phyloP scores from a whole-genome alignment of 257 asterid genomes.

The Lycium barbarum region DNA sequence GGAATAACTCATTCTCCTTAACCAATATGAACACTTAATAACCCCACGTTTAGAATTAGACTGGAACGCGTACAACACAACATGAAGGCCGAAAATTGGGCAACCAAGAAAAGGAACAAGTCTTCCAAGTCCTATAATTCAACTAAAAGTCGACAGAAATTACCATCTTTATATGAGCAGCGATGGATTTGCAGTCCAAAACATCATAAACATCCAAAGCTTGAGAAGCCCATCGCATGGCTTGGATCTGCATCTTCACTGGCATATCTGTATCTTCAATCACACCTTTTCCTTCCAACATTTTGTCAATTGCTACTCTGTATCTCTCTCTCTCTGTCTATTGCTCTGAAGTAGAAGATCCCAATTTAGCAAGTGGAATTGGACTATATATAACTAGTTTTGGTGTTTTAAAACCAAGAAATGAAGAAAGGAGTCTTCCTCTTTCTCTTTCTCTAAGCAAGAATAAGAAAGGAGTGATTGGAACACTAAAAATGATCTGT shows the following conservation, averaged over 20 bases:
- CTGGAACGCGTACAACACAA: not conserved
- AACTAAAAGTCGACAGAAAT: not conserved
- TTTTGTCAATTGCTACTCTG: not conserved
- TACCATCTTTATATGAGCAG: slow-evolving; percentile 66
- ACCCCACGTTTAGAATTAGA: too few species aligned
- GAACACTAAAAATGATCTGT: not conserved
- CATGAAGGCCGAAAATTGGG: not conserved
- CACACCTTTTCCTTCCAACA: slow-evolving; percentile 67
- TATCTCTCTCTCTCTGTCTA: not conserved
- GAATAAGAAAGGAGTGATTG: not conserved
- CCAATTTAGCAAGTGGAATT: not conserved
- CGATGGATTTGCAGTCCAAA: slow-evolving; percentile 61
- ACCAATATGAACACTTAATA: not conserved
- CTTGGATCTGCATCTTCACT: slow-evolving; percentile 90
- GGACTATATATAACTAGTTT: not conserved
- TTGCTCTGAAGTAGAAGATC: slow-evolving; percentile 9
- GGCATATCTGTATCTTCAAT: slow-evolving; percentile 83
- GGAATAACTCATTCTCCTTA: not conserved
- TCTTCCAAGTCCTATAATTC: not conserved
- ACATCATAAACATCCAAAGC: slow-evolving; percentile 92
- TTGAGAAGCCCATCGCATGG: slow-evolving; percentile 82
- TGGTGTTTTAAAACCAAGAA: not conserved
- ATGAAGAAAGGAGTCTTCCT: slow-evolving; percentile 18
- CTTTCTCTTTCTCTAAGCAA: not conserved
- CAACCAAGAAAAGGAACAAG: not conserved